These are phyloP conservation scores for Aspergillus sclerotialis DNA, from an alignment of 2,329 filamentous ascomycete species.

Conservation along the genomic window DNA sequence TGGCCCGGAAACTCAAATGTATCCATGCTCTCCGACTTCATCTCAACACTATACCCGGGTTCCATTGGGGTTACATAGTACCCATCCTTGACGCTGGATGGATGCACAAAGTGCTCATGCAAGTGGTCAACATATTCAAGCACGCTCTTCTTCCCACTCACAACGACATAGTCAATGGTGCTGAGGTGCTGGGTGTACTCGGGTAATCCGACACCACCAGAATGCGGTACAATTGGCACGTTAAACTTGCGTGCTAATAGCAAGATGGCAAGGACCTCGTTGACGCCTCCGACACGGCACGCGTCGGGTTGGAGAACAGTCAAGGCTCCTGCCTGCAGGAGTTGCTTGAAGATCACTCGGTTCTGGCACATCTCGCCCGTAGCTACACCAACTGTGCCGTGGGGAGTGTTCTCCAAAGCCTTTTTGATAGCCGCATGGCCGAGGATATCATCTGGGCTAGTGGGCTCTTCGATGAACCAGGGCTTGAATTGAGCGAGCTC, in stretches of 20 bases:
- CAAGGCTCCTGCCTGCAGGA: slow-evolving; percentile 71
- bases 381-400: slow-evolving; percentile 69
- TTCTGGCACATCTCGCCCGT: slow-evolving; percentile 97
- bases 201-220: slow-evolving; percentile 79
- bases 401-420: slow-evolving; percentile 53
- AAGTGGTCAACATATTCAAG: slow-evolving; percentile 90
- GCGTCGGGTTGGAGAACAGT: slow-evolving; percentile 88
- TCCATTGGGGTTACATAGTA: slow-evolving; percentile 81
- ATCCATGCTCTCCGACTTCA: slow-evolving; percentile 85
- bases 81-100: slow-evolving; percentile 70
- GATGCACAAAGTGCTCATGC: slow-evolving; percentile 87
- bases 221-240: slow-evolving; percentile 82
- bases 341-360: slow-evolving; percentile 88
- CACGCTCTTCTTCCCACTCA: slow-evolving; percentile 71
- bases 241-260: slow-evolving; percentile 64
- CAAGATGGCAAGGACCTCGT: slow-evolving; percentile 85
- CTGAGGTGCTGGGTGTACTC: slow-evolving; percentile 92
- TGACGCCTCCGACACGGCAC: slow-evolving; percentile 81
- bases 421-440: slow-evolving; percentile 81
- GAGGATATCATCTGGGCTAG: slow-evolving; percentile 80
- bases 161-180: slow-evolving; percentile 87
- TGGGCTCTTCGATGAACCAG: slow-evolving; percentile 95
- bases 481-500: slow-evolving; percentile 68
- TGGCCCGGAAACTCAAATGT: slow-evolving; percentile 68
- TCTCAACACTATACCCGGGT: slow-evolving; percentile 86